phyloP scores from a whole-genome alignment of 2,329 filamentous ascomycete species.

The Xylariaceae sp. region DNA sequence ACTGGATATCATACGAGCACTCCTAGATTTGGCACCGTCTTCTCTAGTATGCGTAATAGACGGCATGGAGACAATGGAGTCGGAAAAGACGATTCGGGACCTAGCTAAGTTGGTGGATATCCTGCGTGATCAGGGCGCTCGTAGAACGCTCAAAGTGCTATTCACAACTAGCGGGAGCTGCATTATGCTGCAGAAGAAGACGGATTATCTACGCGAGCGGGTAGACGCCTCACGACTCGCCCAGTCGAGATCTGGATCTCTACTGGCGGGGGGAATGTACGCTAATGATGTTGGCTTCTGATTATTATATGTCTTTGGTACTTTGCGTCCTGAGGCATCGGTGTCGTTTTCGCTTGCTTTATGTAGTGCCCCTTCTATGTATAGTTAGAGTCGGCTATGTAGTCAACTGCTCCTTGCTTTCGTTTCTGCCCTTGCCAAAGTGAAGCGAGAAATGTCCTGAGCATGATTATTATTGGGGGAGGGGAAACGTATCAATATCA shows the following conservation, averaged over 20 bases:
- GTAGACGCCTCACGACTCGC: background rate
- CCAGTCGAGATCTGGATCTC: background rate
- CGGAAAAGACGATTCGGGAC: background rate
- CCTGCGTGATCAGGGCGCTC: background rate
- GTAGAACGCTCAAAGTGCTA: background rate
- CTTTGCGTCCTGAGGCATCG: no score
- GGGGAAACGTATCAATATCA: no score
- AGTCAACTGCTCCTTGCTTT: no score
- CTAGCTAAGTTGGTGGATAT: constrained; percentile 3
- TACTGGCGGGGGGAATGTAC: background rate
- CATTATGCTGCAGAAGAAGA: background rate
- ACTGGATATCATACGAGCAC: constrained; percentile 1
- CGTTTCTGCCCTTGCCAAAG: no score
- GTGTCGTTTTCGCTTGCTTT: no score
- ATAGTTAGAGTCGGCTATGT: no score
- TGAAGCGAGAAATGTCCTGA: no score
- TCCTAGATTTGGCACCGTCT: background rate
- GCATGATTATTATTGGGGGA: no score
- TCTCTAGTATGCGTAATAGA: constrained; percentile 6
- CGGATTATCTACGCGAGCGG: background rate
- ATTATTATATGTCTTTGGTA: background rate
- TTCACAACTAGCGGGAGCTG: constrained; percentile 5
- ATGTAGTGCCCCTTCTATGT: no score
- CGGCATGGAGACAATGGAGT: constrained; percentile 7
- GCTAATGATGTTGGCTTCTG: background rate